phyloP scores from a whole-genome alignment of 345 rosid genomes.

The Isatis tinctoria region DNA sequence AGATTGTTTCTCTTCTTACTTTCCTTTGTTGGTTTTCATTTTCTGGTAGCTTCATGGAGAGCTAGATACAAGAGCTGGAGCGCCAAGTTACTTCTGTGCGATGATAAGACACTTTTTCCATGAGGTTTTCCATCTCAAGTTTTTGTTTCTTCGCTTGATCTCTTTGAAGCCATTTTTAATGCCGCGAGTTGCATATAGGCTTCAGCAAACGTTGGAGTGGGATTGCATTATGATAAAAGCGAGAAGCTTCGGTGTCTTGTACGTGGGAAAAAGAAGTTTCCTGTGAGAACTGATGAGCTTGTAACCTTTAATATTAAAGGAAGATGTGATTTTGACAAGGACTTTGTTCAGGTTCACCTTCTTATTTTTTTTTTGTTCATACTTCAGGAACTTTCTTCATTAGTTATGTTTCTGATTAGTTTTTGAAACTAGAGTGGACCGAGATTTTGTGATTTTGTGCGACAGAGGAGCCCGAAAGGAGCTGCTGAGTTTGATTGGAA shows the following conservation, averaged over 20 bases:
- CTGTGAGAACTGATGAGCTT: slow-evolving; percentile 43
- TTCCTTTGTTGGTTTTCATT: not conserved
- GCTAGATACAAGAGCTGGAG: slow-evolving; percentile 69
- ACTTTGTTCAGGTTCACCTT: slow-evolving; percentile 54
- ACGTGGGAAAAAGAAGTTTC: slow-evolving; percentile 68
- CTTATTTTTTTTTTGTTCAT: not conserved
- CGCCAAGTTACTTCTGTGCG: slow-evolving; percentile 55
- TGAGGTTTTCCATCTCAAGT: slow-evolving; percentile 39
- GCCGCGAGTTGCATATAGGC: slow-evolving; percentile 28
- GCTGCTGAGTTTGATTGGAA: slow-evolving; percentile 76
- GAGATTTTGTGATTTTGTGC: not conserved
- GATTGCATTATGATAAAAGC: slow-evolving; percentile 61
- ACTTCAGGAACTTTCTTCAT: not conserved
- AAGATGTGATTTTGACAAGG: slow-evolving; percentile 58
- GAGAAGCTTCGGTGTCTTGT: slow-evolving; percentile 55
- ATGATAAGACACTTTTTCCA: slow-evolving; percentile 61
- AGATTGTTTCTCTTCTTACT: slow-evolving; percentile 7
- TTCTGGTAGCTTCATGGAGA: slow-evolving; percentile 70
- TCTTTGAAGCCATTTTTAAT: not conserved
- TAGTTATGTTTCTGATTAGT: not conserved
- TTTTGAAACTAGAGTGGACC: not conserved
- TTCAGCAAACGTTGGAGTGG: slow-evolving; percentile 57
- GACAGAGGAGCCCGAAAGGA: slow-evolving; percentile 73
- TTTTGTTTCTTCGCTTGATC: not conserved
- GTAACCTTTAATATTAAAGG: slow-evolving; percentile 74